These are phyloP conservation scores for Phytopythium boreale DNA, from an alignment of 352 stramenopile species.

Conservation along the genomic window DNA sequence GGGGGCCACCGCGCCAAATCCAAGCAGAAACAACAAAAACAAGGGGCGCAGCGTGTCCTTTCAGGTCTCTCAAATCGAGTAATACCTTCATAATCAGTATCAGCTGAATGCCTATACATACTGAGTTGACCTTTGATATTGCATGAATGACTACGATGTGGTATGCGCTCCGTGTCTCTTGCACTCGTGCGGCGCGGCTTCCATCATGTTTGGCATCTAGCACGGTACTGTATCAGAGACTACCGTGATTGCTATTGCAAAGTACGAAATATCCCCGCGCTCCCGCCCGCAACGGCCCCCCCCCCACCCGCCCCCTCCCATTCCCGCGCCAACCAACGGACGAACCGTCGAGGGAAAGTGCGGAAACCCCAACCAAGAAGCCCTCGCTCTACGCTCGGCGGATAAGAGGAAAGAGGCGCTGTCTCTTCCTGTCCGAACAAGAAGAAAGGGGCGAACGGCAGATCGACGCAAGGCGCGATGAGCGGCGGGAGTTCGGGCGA, in stretches of 20 bases:
- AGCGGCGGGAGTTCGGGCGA: not conserved
- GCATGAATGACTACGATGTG: not conserved
- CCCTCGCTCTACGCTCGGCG: no score
- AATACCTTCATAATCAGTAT: not conserved
- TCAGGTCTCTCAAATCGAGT: not conserved
- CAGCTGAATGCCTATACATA: not conserved
- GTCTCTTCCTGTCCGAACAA: not conserved
- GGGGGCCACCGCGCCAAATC: not conserved
- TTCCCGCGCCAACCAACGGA: conserved; percentile 6
- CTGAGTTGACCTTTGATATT: not conserved
- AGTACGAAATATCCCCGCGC: conserved; percentile 4
- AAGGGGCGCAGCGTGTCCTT: not conserved
- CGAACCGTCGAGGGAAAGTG: not conserved
- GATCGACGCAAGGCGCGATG: not conserved
- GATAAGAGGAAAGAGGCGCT: not conserved
- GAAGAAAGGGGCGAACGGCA: not conserved
- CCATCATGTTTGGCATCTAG: not conserved
- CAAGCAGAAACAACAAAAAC: conserved; percentile 1
- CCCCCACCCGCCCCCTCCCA: not conserved
- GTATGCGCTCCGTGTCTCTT: not conserved
- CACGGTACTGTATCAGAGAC: not conserved
- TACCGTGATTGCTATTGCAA: not conserved
- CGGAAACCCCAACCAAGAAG: not conserved
- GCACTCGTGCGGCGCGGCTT: not conserved
- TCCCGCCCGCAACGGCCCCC: not conserved